These are phyloP conservation scores for Petunia axillaris DNA, from an alignment of 257 asterid genomes.

Conservation along the genomic window DNA sequence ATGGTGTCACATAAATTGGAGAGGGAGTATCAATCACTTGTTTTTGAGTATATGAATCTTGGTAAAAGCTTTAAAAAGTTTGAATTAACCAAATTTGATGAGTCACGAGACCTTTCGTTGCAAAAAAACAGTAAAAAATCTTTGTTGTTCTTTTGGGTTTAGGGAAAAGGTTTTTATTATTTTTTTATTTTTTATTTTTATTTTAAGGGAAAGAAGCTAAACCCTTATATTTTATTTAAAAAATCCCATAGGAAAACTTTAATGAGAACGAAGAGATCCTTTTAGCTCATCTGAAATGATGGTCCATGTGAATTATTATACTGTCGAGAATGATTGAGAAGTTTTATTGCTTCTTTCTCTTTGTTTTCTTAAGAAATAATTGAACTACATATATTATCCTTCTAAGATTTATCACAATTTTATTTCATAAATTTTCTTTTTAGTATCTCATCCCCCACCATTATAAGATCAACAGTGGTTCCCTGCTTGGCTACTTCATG, in stretches of 20 bases:
- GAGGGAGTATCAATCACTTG: background rate
- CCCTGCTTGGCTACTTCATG: background rate
- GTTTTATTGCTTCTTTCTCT: background rate
- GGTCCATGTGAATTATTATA: background rate
- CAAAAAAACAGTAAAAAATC: no score
- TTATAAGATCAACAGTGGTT: background rate
- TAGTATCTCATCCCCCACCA: background rate
- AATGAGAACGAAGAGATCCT: no score
- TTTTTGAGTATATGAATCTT: background rate
- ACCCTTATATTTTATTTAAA: no score
- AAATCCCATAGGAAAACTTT: no score
- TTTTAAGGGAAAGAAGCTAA: no score
- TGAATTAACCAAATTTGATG: background rate
- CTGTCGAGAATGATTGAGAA: no score
- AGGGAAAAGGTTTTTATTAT: no score
- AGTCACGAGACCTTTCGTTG: background rate
- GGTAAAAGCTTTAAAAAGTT: background rate
- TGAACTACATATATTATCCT: background rate
- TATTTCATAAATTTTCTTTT: background rate
- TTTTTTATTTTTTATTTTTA: no score
- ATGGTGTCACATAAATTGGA: no score
- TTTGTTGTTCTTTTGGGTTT: background rate
- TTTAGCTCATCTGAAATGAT: background rate
- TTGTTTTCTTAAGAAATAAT: background rate
- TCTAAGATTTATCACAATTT: background rate